Percentiles rank a stretch among this genome's conserved stretches.
Conservation (phyloP, 116 monocot species). For the Dioscorea cayenensis region DNA sequence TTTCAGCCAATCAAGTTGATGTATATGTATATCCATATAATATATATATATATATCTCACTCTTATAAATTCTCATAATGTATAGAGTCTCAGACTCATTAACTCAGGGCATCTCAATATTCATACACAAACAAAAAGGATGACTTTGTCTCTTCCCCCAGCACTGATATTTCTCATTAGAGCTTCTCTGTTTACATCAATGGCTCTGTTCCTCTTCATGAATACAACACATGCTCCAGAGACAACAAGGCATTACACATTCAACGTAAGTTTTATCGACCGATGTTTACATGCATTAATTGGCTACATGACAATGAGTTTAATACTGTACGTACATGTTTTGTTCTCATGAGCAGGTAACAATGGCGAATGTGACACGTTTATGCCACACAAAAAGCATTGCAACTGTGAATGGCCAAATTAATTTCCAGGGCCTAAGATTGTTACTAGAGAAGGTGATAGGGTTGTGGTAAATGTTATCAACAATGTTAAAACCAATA, state of each 20-base stretch:
- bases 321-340: background rate
- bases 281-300: background rate
- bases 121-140: background rate
- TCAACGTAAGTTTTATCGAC: background rate
- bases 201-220: background rate
- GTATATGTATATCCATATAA: too few species aligned
- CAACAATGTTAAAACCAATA: constrained; percentile 12
- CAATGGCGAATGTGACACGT: constrained; percentile 9
- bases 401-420: constrained; percentile 17
- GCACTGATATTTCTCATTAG: background rate
- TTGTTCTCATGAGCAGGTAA: constrained; percentile 4
- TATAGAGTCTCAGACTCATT: background rate
- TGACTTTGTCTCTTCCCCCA: background rate
- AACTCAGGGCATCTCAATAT: background rate
- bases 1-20: background rate
- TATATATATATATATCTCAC: too few species aligned
- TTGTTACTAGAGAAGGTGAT: constrained; percentile 12
- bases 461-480: constrained; percentile 18
- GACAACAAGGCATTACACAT: background rate
- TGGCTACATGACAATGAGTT: background rate
- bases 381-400: constrained; percentile 14
- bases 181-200: background rate
- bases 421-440: constrained; percentile 21
- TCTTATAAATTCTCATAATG: too few species aligned
- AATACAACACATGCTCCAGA: background rate